Conservation (phyloP, 1,284 basidiomycete species). For the Pulveroboletus ridleyi region DNA sequence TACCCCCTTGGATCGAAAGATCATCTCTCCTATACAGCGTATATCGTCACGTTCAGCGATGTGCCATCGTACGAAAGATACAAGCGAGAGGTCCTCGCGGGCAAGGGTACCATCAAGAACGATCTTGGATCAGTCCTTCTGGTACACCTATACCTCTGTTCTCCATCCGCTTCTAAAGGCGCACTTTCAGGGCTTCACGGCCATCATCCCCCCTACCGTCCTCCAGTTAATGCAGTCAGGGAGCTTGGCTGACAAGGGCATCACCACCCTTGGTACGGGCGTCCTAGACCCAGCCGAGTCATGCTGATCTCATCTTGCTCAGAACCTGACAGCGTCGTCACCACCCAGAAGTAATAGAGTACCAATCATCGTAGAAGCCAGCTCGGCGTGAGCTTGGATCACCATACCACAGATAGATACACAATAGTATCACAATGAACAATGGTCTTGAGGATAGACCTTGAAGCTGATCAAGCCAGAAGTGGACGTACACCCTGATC, state of each 20-base stretch:
- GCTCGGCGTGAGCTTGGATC: not conserved
- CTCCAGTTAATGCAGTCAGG: not conserved
- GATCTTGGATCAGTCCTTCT: slow-evolving; percentile 15
- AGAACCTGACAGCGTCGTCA: slow-evolving; percentile 21
- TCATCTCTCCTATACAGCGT: slow-evolving; percentile 13
- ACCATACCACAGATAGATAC: not conserved
- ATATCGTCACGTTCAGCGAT: slow-evolving; percentile 24
- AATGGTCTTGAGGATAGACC: not conserved
- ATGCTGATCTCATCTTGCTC: slow-evolving; percentile 15
- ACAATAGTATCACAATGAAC: slow-evolving; percentile 3
- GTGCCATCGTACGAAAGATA: slow-evolving; percentile 21
- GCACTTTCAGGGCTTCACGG: slow-evolving; percentile 25
- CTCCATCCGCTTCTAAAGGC: not conserved
- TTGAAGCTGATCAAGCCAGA: not conserved
- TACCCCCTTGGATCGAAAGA: not conserved
- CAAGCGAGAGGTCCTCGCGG: slow-evolving; percentile 13
- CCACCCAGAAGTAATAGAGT: not conserved
- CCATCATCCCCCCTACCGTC: slow-evolving; percentile 16
- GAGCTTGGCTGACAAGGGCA: slow-evolving; percentile 14
- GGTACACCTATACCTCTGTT: slow-evolving; percentile 7
- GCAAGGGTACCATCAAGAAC: slow-evolving; percentile 22
- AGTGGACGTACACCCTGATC: not conserved
- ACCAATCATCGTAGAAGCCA: slow-evolving; percentile 2
- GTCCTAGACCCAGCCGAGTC: not conserved
- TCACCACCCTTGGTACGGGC: slow-evolving; percentile 23